Evolutionary conservation across 805 yeast species (phyloP), one percentile per base, ranked within the genome.

Genomic region (Naumovozyma baii): DNA sequence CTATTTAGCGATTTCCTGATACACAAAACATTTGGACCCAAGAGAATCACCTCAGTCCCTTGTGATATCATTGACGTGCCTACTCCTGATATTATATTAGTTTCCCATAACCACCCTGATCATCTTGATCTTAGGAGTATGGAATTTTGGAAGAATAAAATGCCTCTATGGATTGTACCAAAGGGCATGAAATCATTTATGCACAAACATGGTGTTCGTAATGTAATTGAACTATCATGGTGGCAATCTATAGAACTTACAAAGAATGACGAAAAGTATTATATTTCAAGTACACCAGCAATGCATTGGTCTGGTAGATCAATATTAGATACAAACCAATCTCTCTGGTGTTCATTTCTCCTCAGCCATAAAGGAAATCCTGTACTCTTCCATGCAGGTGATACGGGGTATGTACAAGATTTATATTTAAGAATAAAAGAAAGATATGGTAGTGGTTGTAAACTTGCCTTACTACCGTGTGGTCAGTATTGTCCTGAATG

Each of bases 251-350:
- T 70, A 14, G 64, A 74, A 2, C 44, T 78, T 15, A 50, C 52
- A 2, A 57, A 54, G 16, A 55, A 61, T 9, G 52, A 55, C 4
- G 78, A 78, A 42, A 67, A 66, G 5, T 87, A 81, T 66, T 87
- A 84, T 48, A 67, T 90, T 14, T 88, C 84, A 1, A 84, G 96
- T 59, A 73, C 92, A 0, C 97, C 97, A 0, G 86, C 96, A 0
- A 81, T 82, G 94, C 97, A 90, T 61, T 90, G 97, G 97, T 83
- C 94, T 1, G 97, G 97, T 0, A 64, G 96, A 29, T 72, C 73
- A 26, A 60, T 88, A n/a, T 54, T 78, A 15, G 97, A 90, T 57
- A 73, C 94, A 2, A 90, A 90, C 59, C 64, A 66, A 18, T 74
- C 94, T 0, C 64, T 90, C 38, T 90, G 97, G 97, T 84, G 95